phyloP scores from a whole-genome alignment of 2,329 filamentous ascomycete genomes.

The Neopestalotiopsis clavispora region DNA sequence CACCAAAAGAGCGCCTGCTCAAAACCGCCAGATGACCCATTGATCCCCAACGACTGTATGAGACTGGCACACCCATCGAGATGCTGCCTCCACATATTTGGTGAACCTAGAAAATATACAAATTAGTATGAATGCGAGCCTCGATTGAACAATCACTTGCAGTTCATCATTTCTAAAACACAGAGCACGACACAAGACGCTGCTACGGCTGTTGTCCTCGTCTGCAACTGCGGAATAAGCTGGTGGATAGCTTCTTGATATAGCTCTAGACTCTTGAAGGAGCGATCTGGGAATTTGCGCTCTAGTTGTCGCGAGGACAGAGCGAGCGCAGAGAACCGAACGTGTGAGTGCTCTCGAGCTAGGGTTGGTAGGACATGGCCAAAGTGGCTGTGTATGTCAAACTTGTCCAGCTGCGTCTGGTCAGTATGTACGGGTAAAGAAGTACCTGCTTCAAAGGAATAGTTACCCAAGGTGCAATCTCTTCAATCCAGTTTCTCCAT shows the following conservation, averaged over 20 bases:
- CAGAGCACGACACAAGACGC: conserved; percentile 59
- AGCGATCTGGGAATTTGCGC: conserved; percentile 35
- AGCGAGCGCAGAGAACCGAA: conserved; percentile 55
- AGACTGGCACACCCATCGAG: conserved; percentile 57
- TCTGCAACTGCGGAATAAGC: conserved; percentile 51
- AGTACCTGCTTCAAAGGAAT: neutral
- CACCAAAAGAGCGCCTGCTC: conserved; percentile 60
- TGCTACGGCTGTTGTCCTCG: conserved; percentile 53
- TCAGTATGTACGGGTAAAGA: neutral
- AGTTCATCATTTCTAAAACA: conserved; percentile 59
- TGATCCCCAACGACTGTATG: conserved; percentile 54
- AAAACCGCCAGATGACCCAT: conserved; percentile 54
- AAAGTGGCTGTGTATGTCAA: conserved; percentile 54
- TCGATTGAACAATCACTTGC: conserved; percentile 20
- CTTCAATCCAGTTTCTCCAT: conserved; percentile 48
- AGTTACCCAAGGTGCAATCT: conserved; percentile 44
- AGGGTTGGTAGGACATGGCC: conserved; percentile 52
- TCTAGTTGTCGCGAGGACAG: conserved; percentile 57
- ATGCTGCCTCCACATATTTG: conserved; percentile 55
- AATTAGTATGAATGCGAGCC: neutral
- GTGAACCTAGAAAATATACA: conserved; percentile 26
- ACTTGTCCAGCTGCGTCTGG: conserved; percentile 49
- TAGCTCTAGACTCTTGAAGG: conserved; percentile 45
- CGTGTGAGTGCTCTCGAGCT: conserved; percentile 46
- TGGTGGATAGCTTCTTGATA: conserved; percentile 58